Conservation (phyloP, 2,329 filamentous ascomycete genomes). For the Arthroderma uncinatum region DNA sequence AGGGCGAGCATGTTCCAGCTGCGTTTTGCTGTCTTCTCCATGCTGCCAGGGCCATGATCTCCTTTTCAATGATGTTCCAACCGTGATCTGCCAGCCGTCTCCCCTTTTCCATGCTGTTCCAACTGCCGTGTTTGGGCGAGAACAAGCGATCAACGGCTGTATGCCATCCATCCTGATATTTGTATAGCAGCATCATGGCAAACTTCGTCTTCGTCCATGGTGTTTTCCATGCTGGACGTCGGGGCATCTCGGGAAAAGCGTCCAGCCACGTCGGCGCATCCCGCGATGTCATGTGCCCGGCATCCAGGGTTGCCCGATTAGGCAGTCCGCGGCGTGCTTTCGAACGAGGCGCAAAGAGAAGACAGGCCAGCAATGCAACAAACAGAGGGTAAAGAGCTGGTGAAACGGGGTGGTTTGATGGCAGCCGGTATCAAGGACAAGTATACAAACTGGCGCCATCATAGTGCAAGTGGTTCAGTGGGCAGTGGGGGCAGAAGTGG, state of each 20-base stretch:
- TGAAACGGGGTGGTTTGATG: slow-evolving; percentile 2
- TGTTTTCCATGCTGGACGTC: background rate
- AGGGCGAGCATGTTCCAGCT: background rate
- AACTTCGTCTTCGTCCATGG: background rate
- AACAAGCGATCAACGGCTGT: too few species aligned
- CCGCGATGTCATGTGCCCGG: slow-evolving; percentile 12
- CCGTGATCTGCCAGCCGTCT: too few species aligned
- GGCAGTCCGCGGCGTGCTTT: slow-evolving; percentile 5
- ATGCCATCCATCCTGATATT: background rate
- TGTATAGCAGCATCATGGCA: background rate
- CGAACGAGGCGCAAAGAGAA: background rate
- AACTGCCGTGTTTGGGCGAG: background rate
- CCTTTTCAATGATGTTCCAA: background rate
- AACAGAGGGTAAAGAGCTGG: too few species aligned
- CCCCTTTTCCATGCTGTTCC: background rate
- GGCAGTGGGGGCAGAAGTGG: background rate
- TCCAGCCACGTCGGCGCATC: slow-evolving; percentile 8
- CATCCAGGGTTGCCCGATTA: slow-evolving; percentile 1
- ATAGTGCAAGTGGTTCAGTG: background rate
- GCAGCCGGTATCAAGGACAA: slow-evolving; percentile 1
- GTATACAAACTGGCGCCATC: background rate
- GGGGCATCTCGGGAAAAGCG: background rate
- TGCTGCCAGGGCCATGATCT: background rate
- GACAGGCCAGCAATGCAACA: too few species aligned
- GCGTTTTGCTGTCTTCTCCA: background rate